Base-by-base conservation (phyloP, 306 rosid species). In the Hippophae rhamnoides region DNA sequence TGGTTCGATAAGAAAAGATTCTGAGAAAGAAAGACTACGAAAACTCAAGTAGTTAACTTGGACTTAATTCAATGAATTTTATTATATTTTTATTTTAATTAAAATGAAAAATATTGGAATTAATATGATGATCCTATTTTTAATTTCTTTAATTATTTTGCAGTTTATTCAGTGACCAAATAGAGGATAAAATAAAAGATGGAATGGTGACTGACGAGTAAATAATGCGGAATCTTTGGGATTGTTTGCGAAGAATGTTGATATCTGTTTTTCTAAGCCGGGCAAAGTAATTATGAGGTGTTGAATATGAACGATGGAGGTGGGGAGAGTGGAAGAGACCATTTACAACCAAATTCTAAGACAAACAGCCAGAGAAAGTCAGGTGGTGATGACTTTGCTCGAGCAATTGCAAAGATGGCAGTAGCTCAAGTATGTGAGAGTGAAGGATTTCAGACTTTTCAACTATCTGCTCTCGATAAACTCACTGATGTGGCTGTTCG, bases 231-330 rank as follows among this genome's bases (percentile, higher is more conserved):
- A 57, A 23, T 55, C 57, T 52, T 65, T 44, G 52, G 52, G 43
- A 65, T 72, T 49, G 65, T 60, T 25, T 13, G 31, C 65, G 65
- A 58, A 50, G 79, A 56, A 52, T 65, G 76, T 68, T 61, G 77
- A 56, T 73, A 64, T 76, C 54, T 75, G 75, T 58, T 63, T 47
- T 75, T 58, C 54, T 11, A 58, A 42, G 64, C 56, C 59, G 63
- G 63, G 63, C 81, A 66, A 66, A 61, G 81, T 83, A 87, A 84
- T 31, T 81, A 81, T 82, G 97, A 79, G 76, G 89, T 64, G 72
- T 86, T 86, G 87, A 89, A 89, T 82, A 89, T 89, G 97, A 84
- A 76, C 80, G 68, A 89, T 89, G 95, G 95, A 46, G 84, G 77
- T 76, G 86, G 86, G 84, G 89, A 82, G 87, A 78, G 74, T 74